A percentile compares a stretch with the other conserved stretches of the same genome.
These are phyloP conservation scores for Fusarium sarcochroum DNA, from an alignment of 2,329 filamentous ascomycete genomes.

Conservation along the genomic window DNA sequence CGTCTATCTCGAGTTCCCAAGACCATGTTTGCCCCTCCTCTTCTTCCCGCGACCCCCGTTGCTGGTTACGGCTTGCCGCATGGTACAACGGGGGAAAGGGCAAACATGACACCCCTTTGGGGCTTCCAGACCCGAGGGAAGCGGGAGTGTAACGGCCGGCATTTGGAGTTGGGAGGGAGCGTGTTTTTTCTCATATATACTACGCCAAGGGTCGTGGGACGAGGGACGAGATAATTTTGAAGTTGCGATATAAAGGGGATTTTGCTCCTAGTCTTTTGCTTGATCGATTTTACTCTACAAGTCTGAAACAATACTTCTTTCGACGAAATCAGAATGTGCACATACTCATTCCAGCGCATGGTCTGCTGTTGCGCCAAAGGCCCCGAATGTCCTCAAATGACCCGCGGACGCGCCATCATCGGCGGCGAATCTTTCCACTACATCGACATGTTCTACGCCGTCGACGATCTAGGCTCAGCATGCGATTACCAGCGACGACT, in stretches of 20 bases:
- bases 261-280: neutral
- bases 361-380: constrained; percentile 50
- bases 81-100: constrained; percentile 30
- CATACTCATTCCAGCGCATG: constrained; percentile 48
- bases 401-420: constrained; percentile 38
- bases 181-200: constrained; percentile 23
- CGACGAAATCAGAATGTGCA: constrained; percentile 39
- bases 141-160: constrained; percentile 34
- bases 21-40: constrained; percentile 35
- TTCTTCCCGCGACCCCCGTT: constrained; percentile 32
- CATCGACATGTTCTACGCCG: constrained; percentile 45
- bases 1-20: constrained; percentile 39
- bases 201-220: constrained; percentile 2
- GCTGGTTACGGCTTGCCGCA: constrained; percentile 39
- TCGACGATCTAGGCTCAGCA: constrained; percentile 48
- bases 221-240: neutral
- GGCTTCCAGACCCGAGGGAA: constrained; percentile 36
- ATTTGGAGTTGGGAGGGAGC: constrained; percentile 4
- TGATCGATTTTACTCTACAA: neutral
- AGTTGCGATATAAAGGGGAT: neutral
- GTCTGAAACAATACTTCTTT: neutral
- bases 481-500: constrained; percentile 49
- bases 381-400: constrained; percentile 46
- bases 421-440: constrained; percentile 46
- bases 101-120: constrained; percentile 38